Base-by-base conservation (phyloP, 176 grass and related monocot genomes). In the Calamus simplicifolius region DNA sequence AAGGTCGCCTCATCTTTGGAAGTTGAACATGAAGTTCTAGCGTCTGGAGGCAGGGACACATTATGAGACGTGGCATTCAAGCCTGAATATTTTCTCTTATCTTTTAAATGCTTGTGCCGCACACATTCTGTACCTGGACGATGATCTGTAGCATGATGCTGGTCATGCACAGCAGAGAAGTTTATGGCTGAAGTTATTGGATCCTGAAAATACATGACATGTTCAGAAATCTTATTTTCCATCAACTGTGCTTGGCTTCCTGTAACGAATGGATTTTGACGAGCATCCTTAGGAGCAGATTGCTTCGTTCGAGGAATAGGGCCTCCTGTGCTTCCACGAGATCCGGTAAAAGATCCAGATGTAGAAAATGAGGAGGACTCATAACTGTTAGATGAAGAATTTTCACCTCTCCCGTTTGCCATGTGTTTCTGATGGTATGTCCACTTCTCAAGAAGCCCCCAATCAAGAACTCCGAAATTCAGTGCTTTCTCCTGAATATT, bases 401-500 rank as follows among this genome's bases (percentile, higher is more conserved):
- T 43, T 43, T 43, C 35, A 43, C 35, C 35, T 43, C 35, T 43
- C 10, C 12, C 35, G 12, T 43, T 43, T 1, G 28, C 52, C 1
- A 77, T 75, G 70, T 69, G 66, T 30, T 81, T 82, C 78, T 88
- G 73, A 68, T 81, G 67, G 52, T 84, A 73, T 70, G 85, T 88
- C 84, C 85, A 92, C 67, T 79, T 97, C 49, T 85, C 69, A 58
- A 92, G 87, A 67, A 82, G 73, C 5, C 75, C 87, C 93, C 93
- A 98, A 57, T 91, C 81, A 75, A 98, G 78, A 70, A 98, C 84
- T 66, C 93, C 93, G 60, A 92, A 68, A 85, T 85, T 98, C 62
- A 88, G 67, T 3, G 87, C 87, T 65, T 81, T 98, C 25, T 81
- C 87, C 64, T 88, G 93, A 82, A 86, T 62, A 49, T 79, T 73